Conservation (phyloP, 805 yeast species). For the Wickerhamomyces tratensis region DNA sequence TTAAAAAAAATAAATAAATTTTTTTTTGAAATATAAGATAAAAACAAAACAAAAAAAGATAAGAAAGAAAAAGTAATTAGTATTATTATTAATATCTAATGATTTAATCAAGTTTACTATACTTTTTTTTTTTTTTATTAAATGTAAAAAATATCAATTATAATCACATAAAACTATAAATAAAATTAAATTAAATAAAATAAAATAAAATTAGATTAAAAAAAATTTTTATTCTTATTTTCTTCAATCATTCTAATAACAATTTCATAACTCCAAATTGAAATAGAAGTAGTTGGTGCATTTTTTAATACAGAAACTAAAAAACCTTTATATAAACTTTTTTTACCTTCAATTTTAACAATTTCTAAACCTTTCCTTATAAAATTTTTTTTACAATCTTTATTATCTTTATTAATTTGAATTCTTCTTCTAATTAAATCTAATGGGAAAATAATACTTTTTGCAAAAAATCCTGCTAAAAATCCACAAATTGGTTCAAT, state of each 20-base stretch:
- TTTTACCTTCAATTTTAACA: constrained; percentile 44
- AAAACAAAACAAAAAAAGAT: no score
- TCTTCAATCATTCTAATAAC: constrained; percentile 1
- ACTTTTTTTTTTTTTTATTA: no score
- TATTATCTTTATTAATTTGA: constrained; percentile 45
- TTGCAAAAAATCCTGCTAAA: constrained; percentile 67
- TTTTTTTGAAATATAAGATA: no score
- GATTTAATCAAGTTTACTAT: no score
- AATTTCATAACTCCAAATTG: constrained; percentile 55
- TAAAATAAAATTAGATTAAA: no score
- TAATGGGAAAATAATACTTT: constrained; percentile 71
- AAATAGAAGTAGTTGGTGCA: constrained; percentile 67
- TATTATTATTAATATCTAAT: no score
- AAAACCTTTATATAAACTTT: constrained; percentile 70
- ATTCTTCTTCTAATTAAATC: constrained; percentile 74
- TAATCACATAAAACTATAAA: no score
- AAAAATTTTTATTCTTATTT: no score
- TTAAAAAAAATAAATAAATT: no score
- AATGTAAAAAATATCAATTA: no score
- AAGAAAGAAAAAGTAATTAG: no score
- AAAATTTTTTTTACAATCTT: constrained; percentile 20
- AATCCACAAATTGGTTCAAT: constrained; percentile 55
- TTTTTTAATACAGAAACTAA: constrained; percentile 63
- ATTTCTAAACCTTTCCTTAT: constrained; percentile 27
- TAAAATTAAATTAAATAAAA: no score